Conservation (phyloP, 805 yeast species). For the Candida koratica region DNA sequence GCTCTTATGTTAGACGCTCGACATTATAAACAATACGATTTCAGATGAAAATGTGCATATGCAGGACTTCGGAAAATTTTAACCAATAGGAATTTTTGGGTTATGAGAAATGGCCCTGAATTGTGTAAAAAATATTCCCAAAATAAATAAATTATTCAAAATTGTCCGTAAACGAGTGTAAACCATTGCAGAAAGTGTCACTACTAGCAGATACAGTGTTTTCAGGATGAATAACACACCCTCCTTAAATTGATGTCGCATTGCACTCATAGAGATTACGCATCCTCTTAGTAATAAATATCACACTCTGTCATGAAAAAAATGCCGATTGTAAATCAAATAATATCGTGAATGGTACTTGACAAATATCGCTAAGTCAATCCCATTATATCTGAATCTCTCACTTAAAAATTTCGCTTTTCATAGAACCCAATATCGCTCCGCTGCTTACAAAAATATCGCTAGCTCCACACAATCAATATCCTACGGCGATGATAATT, state of each 20-base stretch:
- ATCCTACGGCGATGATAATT: not conserved
- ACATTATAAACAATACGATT: too few species aligned
- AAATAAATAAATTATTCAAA: too few species aligned
- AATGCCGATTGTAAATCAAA: not conserved
- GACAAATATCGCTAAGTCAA: not conserved
- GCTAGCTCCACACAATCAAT: not conserved
- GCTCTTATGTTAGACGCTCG: too few species aligned
- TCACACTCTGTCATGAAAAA: not conserved
- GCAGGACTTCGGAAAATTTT: too few species aligned
- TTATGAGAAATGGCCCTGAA: too few species aligned
- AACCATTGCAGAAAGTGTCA: too few species aligned
- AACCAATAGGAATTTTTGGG: too few species aligned
- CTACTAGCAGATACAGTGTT: too few species aligned
- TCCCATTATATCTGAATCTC: not conserved
- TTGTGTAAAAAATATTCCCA: too few species aligned
- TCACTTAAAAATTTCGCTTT: not conserved
- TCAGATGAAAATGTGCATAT: too few species aligned
- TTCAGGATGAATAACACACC: constrained; percentile 2
- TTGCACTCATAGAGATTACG: not conserved
- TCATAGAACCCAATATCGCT: not conserved
- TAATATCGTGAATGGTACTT: not conserved
- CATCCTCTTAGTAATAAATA: not conserved
- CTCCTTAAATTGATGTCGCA: not conserved
- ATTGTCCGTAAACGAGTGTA: too few species aligned
- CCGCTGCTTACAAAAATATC: too few species aligned